Conservation (phyloP, 768 basidiomycete species). For the Lactarius sp. region DNA sequence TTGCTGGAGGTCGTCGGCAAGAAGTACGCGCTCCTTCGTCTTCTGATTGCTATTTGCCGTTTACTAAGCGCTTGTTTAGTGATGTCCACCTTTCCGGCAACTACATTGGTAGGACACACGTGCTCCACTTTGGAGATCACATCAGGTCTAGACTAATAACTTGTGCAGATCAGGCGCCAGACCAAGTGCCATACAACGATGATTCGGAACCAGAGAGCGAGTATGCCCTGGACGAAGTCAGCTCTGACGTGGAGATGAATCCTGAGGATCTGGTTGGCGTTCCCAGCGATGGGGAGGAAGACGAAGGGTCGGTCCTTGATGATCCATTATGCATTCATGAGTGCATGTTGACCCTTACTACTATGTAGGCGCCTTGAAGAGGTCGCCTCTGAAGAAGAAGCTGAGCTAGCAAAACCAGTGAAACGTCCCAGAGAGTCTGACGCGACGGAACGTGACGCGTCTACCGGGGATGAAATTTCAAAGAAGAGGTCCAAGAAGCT, state of each 20-base stretch:
- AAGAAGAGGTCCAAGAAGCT: slow-evolving; percentile 73
- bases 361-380: slow-evolving; percentile 68
- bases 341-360: slow-evolving; percentile 3
- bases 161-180: slow-evolving; percentile 47
- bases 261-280: slow-evolving; percentile 47
- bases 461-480: slow-evolving; percentile 37
- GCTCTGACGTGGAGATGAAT: slow-evolving; percentile 79
- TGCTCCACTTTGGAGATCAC: background rate
- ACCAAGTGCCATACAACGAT: slow-evolving; percentile 45
- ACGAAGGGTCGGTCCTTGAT: slow-evolving; percentile 39
- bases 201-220: slow-evolving; percentile 56
- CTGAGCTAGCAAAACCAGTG: slow-evolving; percentile 33
- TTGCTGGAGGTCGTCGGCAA: slow-evolving; percentile 70
- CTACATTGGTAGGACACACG: slow-evolving; percentile 58
- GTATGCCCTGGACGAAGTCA: slow-evolving; percentile 67
- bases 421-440: slow-evolving; percentile 75
- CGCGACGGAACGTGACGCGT: slow-evolving; percentile 39
- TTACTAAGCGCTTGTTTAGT: slow-evolving; percentile 34
- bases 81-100: slow-evolving; percentile 78
- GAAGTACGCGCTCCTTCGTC: slow-evolving; percentile 52
- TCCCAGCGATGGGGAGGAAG: slow-evolving; percentile 42
- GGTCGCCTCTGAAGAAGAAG: slow-evolving; percentile 39
- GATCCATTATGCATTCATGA: background rate
- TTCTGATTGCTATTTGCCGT: background rate
- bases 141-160: slow-evolving; percentile 3